Conservation (phyloP, 2,329 filamentous ascomycete species). For the Pestalotiopsis sp. region DNA sequence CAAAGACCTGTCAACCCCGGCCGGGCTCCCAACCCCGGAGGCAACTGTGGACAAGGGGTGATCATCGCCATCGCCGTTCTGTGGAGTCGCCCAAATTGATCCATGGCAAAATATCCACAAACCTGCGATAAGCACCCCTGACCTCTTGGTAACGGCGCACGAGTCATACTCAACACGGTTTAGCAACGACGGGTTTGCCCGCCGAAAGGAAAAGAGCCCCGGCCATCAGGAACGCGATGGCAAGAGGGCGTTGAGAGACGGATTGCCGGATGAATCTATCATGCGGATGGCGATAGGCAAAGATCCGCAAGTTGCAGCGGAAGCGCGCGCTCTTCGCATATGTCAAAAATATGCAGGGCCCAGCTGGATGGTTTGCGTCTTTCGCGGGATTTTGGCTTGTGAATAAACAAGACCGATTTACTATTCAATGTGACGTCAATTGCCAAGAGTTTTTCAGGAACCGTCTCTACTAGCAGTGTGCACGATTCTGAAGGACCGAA, state of each 20-base stretch:
- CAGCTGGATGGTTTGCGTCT: neutral
- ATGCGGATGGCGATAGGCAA: neutral
- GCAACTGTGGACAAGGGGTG: neutral
- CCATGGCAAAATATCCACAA: neutral
- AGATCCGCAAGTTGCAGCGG: neutral
- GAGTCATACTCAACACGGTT: neutral
- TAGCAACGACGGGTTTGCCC: neutral
- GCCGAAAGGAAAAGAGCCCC: neutral
- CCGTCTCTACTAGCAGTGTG: too few species aligned
- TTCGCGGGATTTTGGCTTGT: neutral
- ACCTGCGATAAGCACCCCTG: neutral
- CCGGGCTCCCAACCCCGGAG: neutral
- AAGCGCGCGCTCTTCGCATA: neutral
- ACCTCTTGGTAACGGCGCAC: neutral
- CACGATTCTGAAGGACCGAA: too few species aligned
- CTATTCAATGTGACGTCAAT: too few species aligned
- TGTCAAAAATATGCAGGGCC: neutral
- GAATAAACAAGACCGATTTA: neutral
- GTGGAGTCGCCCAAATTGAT: neutral
- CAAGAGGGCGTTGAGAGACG: neutral
- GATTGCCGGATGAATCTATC: neutral
- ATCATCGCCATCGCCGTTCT: neutral
- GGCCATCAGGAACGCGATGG: neutral
- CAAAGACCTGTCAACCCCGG: neutral
- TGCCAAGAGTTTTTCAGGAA: too few species aligned